phyloP scores from a whole-genome alignment of 208 protist species.

The Crithidia fasciculata region DNA sequence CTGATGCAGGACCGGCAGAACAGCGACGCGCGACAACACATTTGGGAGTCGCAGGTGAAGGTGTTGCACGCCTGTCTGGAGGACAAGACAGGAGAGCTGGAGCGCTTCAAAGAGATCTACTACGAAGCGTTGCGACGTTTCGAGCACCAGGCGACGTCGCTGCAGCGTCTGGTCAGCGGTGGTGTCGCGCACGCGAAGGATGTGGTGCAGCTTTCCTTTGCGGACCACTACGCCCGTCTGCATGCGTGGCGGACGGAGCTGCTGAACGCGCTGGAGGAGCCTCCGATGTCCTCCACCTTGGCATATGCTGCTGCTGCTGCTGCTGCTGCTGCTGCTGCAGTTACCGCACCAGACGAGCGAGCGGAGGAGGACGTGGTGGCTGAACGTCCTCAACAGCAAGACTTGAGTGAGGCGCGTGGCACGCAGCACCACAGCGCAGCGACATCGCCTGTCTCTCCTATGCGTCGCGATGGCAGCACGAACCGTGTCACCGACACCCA shows the following conservation, averaged over 20 bases:
- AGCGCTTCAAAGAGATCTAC: constrained; percentile 72
- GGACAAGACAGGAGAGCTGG: constrained; percentile 79
- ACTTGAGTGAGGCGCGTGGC: neutral
- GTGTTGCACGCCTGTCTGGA: constrained; percentile 66
- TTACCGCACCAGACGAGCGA: neutral
- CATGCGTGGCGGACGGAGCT: constrained; percentile 54
- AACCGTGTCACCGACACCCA: neutral
- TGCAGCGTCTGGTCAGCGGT: constrained; percentile 69
- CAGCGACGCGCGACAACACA: constrained; percentile 77
- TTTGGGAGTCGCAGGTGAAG: constrained; percentile 76
- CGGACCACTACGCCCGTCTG: constrained; percentile 43
- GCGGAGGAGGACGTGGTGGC: neutral
- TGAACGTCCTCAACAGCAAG: neutral
- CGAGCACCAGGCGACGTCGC: constrained; percentile 54
- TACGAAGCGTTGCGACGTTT: constrained; percentile 78
- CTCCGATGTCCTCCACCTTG: neutral
- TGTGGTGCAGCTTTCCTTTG: constrained; percentile 38
- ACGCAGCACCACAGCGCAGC: neutral
- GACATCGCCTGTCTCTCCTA: constrained; percentile 12
- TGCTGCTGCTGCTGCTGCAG: too few species aligned
- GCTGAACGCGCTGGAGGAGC: constrained; percentile 34
- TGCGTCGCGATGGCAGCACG: constrained; percentile 1
- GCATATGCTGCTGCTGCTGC: too few species aligned
- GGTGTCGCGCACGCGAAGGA: constrained; percentile 50
- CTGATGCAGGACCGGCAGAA: constrained; percentile 71